Evolutionary conservation across 306 rosid genomes (phyloP).

Genomic region (Styphnolobium japonicum): DNA sequence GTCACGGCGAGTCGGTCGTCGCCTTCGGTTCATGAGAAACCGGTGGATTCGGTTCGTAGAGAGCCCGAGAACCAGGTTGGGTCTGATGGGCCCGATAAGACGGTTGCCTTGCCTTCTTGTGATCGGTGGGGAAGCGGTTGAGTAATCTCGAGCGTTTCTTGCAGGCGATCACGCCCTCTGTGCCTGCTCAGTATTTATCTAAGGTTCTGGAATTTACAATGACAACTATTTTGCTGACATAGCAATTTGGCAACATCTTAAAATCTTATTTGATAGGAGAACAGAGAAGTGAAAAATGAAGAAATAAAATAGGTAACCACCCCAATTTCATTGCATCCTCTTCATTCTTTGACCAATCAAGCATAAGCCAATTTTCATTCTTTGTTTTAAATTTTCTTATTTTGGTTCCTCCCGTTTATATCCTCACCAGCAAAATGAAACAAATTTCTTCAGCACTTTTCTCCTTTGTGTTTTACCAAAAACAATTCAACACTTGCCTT

Average conservation of each 20-base stretch:
- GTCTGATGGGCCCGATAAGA: slow-evolving; percentile 30
- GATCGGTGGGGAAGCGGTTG: slow-evolving; percentile 32
- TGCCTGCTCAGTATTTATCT: slow-evolving; percentile 54
- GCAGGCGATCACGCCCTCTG: slow-evolving; percentile 70
- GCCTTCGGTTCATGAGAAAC: slow-evolving; percentile 19
- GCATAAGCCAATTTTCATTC: no score
- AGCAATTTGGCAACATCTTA: not conserved
- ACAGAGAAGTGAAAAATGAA: not conserved
- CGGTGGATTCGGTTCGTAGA: slow-evolving; percentile 28
- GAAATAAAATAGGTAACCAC: not conserved
- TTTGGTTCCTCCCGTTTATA: no score
- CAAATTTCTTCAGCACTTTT: no score
- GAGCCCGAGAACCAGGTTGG: slow-evolving; percentile 48
- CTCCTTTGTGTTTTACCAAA: no score
- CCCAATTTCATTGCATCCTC: not conserved
- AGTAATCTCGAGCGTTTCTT: slow-evolving; percentile 74
- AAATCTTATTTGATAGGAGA: not conserved
- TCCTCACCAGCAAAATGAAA: no score
- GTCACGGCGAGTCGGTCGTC: slow-evolving; percentile 35
- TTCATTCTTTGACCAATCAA: no score
- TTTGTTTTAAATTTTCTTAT: no score
- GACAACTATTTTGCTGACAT: not conserved
- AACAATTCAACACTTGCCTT: slow-evolving; percentile 16
- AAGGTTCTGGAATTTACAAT: slow-evolving; percentile 36
- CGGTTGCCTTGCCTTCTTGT: slow-evolving; percentile 31